Evolutionary conservation across 2,329 filamentous ascomycete genomes (phyloP).

Genomic region (Dothistroma pini): DNA sequence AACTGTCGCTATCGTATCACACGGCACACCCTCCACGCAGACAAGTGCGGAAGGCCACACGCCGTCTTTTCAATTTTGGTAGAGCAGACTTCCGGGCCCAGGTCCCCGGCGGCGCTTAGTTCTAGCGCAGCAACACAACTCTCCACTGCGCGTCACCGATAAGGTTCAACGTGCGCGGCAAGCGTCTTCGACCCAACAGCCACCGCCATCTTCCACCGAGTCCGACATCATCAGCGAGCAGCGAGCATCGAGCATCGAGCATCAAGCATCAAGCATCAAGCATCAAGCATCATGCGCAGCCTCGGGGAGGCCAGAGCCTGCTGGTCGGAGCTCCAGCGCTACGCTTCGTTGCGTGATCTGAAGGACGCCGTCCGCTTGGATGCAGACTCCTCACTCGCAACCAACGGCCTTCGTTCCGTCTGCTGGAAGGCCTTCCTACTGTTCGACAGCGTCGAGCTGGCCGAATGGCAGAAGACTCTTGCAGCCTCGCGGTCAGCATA

Average conservation of each 20-base stretch:
- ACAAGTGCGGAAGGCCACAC: too few relatives aligned
- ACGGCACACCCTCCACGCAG: too few relatives aligned
- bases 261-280: not conserved
- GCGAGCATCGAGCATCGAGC: not conserved
- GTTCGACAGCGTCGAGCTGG: conserved; percentile 59
- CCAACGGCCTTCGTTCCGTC: conserved; percentile 68
- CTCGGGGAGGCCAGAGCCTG: conserved; percentile 30
- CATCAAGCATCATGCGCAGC: conserved; percentile 30
- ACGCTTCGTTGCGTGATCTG: conserved; percentile 29
- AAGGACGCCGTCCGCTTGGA: conserved; percentile 32
- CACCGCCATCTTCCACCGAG: too few relatives aligned
- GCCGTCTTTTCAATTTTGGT: too few relatives aligned
- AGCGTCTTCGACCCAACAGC: too few relatives aligned
- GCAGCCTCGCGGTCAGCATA: conserved; percentile 71
- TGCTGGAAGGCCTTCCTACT: conserved; percentile 93
- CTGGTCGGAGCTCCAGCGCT: conserved; percentile 33
- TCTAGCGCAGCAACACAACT: too few relatives aligned
- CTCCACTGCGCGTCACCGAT: too few relatives aligned
- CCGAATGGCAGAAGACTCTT: conserved; percentile 66
- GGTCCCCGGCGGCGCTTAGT: too few relatives aligned
- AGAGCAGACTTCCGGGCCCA: too few relatives aligned
- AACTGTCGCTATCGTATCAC: too few relatives aligned
- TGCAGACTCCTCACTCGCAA: conserved; percentile 19
- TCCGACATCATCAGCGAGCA: not conserved
- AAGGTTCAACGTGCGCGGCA: too few relatives aligned